Evolutionary conservation across 257 asterid genomes (phyloP).

Genomic region (Scutellaria barbata): DNA sequence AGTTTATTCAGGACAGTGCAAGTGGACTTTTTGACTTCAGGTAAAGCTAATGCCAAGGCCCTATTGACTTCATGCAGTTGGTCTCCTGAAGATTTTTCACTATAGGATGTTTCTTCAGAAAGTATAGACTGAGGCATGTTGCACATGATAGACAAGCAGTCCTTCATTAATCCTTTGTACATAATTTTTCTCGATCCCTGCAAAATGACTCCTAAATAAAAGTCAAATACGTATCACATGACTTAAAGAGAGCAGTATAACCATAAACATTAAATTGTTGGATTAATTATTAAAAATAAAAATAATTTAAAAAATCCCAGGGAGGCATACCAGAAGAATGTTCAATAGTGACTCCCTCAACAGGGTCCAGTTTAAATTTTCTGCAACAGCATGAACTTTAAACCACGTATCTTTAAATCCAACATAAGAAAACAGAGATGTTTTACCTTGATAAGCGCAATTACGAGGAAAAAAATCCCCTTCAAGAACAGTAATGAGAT

Average conservation of each 20-base stretch:
- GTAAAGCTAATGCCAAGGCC: conserved; percentile 62
- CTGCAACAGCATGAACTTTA: conserved; percentile 50
- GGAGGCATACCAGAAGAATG: conserved; percentile 73
- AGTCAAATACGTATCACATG: conserved; percentile 30
- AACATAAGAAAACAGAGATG: not conserved
- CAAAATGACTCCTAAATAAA: conserved; percentile 29
- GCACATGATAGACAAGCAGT: conserved; percentile 56
- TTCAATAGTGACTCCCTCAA: conserved; percentile 76
- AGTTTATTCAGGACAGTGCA: conserved; percentile 62
- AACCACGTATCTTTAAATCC: conserved; percentile 12
- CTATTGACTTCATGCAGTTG: conserved; percentile 36
- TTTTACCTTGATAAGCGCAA: conserved; percentile 60
- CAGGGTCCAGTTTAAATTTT: conserved; percentile 66
- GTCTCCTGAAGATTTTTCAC: conserved; percentile 40
- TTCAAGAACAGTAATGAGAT: conserved; percentile 77
- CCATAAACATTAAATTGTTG: not conserved
- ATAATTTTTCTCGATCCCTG: conserved; percentile 87
- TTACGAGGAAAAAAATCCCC: conserved; percentile 73
- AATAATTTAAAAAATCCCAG: conserved; percentile 3
- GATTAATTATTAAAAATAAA: not conserved
- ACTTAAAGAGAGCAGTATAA: conserved; percentile 17
- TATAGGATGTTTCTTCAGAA: conserved; percentile 44
- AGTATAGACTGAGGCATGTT: conserved; percentile 42
- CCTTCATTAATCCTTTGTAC: conserved; percentile 68
- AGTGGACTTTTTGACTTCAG: conserved; percentile 58